phyloP scores from a whole-genome alignment of 768 basidiomycete species.

The Macrolepiota albuminosa region DNA sequence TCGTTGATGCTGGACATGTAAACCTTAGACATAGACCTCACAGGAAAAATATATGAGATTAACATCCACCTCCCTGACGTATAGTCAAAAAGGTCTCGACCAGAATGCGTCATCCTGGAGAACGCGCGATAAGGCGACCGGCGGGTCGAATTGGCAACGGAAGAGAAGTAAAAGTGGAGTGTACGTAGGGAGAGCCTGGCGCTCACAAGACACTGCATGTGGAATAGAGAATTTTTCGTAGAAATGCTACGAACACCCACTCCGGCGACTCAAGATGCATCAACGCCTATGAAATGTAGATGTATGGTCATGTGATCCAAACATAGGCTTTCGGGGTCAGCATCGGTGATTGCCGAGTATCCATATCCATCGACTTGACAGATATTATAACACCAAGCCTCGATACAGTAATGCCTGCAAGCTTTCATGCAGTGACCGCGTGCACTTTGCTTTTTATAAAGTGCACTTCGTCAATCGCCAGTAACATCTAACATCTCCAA shows the following conservation, averaged over 20 bases:
- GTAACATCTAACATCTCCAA: background rate
- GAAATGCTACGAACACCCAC: no score
- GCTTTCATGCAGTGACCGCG: slow-evolving; percentile 5
- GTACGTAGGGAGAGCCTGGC: no score
- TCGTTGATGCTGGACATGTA: background rate
- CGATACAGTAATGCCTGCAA: slow-evolving; percentile 1
- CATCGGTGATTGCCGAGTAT: background rate
- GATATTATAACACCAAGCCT: background rate
- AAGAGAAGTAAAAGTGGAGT: background rate
- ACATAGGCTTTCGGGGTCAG: background rate
- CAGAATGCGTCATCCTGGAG: background rate
- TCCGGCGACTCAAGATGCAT: no score
- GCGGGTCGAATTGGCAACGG: background rate
- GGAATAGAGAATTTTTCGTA: no score
- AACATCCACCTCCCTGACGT: background rate
- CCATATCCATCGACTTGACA: background rate
- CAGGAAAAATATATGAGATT: background rate
- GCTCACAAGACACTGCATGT: no score
- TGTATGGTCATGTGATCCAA: background rate
- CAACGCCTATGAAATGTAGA: no score
- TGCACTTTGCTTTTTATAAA: background rate
- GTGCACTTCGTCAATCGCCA: background rate
- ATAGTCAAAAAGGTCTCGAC: background rate
- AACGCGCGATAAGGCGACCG: background rate
- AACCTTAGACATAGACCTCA: background rate